Percentiles rank a stretch among this genome's conserved stretches.
phyloP scores from a whole-genome alignment of 192 early-diverging fungal species.

The Anaeromyces robustus region DNA sequence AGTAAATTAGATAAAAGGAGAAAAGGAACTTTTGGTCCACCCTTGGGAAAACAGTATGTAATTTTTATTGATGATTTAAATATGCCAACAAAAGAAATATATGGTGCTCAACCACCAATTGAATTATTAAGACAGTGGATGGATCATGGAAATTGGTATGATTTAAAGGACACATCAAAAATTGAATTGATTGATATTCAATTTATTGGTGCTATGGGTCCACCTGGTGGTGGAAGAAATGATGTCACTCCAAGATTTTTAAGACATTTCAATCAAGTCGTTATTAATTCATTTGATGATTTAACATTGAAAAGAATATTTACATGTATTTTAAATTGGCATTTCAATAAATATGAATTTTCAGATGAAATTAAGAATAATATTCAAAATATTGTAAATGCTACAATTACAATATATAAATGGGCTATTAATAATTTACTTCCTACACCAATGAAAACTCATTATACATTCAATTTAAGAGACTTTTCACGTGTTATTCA shows the following conservation, averaged over 20 bases:
- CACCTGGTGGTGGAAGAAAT: slow-evolving; percentile 38
- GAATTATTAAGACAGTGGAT: slow-evolving; percentile 40
- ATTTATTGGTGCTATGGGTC: slow-evolving; percentile 37
- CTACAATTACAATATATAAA: slow-evolving; percentile 29
- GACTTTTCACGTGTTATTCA: slow-evolving; percentile 41
- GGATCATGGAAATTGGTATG: slow-evolving; percentile 51
- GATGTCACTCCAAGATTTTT: slow-evolving; percentile 32
- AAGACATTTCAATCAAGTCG: slow-evolving; percentile 38
- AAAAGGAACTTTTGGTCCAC: slow-evolving; percentile 42
- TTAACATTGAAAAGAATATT: slow-evolving; percentile 29
- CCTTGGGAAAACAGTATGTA: slow-evolving; percentile 28
- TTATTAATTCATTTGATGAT: slow-evolving; percentile 36
- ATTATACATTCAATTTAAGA: slow-evolving; percentile 44
- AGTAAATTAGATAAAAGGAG: slow-evolving; percentile 41
- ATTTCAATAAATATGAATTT: slow-evolving; percentile 29
- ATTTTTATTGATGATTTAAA: slow-evolving; percentile 47
- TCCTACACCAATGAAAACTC: slow-evolving; percentile 39
- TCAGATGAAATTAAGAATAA: slow-evolving; percentile 12
- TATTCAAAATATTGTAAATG: slow-evolving; percentile 20
- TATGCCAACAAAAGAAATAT: slow-evolving; percentile 44
- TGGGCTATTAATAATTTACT: slow-evolving; percentile 32
- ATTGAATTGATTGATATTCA: slow-evolving; percentile 28
- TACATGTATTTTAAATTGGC: slow-evolving; percentile 35
- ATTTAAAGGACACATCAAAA: slow-evolving; percentile 36
- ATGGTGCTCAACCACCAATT: slow-evolving; percentile 45